Base-by-base conservation (phyloP, 169 alveolate species). In the Plasmodium berghei region DNA sequence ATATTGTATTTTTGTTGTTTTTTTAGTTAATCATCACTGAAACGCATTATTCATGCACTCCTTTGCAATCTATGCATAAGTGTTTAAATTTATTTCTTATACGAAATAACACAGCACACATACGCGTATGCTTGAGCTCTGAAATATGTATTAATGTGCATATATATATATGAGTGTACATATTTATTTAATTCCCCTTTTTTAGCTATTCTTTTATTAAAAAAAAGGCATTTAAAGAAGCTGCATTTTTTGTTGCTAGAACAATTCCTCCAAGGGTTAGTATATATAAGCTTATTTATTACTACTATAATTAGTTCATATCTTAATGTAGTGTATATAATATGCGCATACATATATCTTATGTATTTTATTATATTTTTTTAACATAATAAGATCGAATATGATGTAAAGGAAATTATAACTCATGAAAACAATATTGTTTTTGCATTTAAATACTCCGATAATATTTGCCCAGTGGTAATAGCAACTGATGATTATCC, bases 211-310 rank as follows among this genome's bases (percentile, higher is more conserved):
- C 91, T 40, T 85, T 62, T 64, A 85, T 85, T 34, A 85, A 85
- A 70, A 85, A 69, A 72, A 85, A 70, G 75, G 87, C 91, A 28
- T 85, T 85, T 52, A 85, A 85, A 85, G 91, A 85, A 70, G 91
- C 75, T 16, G 77, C 77, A 5, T 70, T 85, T 56, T 85, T 85
- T 71, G 73, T 85, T 16, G 91, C 91, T 10, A 85, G 91, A 72
- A 85, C 91, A 8, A 12, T 85, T 69, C 91, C 91, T 5, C 69
- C 91, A 34, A 70, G 91, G 91, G 91, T 85, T 85, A 42, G 91
- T 22, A 58, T 20, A 69, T 55, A 72, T 22, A 18, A 48, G 16
- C 46, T 45, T 16, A 18, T 14, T 77, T 49, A n/a, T 69, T 69
- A 54, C 45, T 56, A 20, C 69, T 34, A 3, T 34, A 34, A 34